Conservation (phyloP, 768 basidiomycete genomes). For the Suillus subalutaceus region DNA sequence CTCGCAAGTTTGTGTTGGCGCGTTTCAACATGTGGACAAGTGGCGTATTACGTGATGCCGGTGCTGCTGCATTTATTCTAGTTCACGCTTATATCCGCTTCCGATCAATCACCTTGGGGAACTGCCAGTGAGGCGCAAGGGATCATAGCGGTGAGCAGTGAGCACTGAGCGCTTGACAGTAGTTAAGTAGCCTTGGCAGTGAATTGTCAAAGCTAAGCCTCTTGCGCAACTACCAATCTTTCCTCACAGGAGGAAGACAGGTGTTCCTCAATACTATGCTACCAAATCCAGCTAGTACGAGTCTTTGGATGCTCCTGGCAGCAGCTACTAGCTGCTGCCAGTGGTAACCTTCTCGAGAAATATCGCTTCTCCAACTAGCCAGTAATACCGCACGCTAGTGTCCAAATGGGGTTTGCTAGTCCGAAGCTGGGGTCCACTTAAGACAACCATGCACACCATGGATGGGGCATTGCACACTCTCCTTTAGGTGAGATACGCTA, state of each 20-base stretch:
- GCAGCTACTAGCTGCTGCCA: background rate
- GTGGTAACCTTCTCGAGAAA: background rate
- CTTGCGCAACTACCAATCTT: background rate
- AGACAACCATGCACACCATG: background rate
- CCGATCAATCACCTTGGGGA: slow-evolving; percentile 1
- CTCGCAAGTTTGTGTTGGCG: background rate
- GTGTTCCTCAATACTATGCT: background rate
- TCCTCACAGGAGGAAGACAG: background rate
- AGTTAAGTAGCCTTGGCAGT: background rate
- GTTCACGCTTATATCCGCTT: background rate
- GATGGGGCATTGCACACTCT: background rate
- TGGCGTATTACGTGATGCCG: background rate
- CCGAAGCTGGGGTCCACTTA: background rate
- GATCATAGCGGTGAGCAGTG: no score
- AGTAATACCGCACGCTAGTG: background rate
- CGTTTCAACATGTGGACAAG: background rate
- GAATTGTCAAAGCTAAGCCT: slow-evolving; percentile 1
- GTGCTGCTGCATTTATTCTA: background rate
- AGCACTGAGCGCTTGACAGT: background rate
- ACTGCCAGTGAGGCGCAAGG: no score
- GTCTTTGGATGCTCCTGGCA: background rate
- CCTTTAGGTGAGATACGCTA: background rate
- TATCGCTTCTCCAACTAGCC: background rate
- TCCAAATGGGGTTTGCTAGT: slow-evolving; percentile 3
- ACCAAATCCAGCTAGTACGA: background rate